Percentiles rank a stretch among this genome's conserved stretches.
phyloP scores from a whole-genome alignment of 352 stramenopile genomes.

The Phytophthora tentaculata region DNA sequence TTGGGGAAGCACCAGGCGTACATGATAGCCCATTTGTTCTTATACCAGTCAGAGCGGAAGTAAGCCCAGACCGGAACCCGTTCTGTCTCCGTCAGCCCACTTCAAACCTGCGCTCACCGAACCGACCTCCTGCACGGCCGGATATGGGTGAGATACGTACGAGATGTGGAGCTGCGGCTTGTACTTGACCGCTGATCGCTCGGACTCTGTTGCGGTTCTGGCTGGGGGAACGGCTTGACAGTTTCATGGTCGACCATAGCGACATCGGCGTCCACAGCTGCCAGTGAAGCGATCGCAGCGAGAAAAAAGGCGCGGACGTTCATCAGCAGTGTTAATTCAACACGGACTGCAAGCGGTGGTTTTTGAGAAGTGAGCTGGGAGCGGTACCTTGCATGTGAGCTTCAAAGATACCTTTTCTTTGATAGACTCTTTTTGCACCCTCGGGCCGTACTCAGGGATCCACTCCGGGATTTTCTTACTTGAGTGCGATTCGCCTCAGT shows the following conservation, averaged over 20 bases:
- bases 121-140: background rate
- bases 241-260: background rate
- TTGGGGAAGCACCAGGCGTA: constrained; percentile 10
- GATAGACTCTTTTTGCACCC: too few species aligned
- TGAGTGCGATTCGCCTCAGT: too few species aligned
- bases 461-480: too few species aligned
- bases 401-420: too few species aligned
- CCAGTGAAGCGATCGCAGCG: too few species aligned
- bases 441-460: too few species aligned
- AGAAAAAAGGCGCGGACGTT: too few species aligned
- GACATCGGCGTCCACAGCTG: too few species aligned
- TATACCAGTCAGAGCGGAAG: background rate
- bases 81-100: background rate
- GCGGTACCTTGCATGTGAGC: too few species aligned
- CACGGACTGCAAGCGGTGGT: too few species aligned
- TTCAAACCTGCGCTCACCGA: background rate
- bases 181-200: background rate
- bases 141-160: background rate
- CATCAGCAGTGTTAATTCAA: too few species aligned
- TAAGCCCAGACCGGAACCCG: background rate
- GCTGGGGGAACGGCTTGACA: background rate
- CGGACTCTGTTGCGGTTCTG: background rate
- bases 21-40: constrained; percentile 6
- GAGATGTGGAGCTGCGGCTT: background rate
- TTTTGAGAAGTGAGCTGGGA: too few species aligned